A percentile compares a stretch with the other conserved stretches of the same genome.
Conservation (phyloP, 192 early-diverging fungal species). For the Globomyces pollinis-pini region DNA sequence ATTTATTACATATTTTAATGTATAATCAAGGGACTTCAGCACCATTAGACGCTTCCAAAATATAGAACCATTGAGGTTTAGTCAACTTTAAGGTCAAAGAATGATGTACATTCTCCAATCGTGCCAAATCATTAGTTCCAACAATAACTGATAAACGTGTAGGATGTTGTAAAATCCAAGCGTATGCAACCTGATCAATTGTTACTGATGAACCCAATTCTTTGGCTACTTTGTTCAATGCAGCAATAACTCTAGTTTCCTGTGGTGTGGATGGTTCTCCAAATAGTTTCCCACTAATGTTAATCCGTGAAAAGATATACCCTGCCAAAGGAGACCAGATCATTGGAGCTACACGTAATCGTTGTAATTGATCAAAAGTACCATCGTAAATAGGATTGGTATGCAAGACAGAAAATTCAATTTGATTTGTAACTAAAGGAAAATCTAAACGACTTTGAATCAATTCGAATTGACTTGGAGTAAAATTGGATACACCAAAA, state of each 20-base stretch:
- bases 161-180: slow-evolving; percentile 33
- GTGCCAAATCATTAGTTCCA: slow-evolving; percentile 29
- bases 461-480: slow-evolving; percentile 22
- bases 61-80: slow-evolving; percentile 20
- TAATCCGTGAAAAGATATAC: no score
- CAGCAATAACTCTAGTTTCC: slow-evolving; percentile 15
- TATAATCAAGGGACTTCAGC: not conserved
- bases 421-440: slow-evolving; percentile 35
- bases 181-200: slow-evolving; percentile 36
- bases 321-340: slow-evolving; percentile 33
- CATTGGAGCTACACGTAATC: slow-evolving; percentile 26
- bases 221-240: slow-evolving; percentile 17
- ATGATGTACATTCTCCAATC: slow-evolving; percentile 12
- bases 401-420: slow-evolving; percentile 25
- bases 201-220: slow-evolving; percentile 21
- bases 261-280: slow-evolving; percentile 7
- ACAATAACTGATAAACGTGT: slow-evolving; percentile 21
- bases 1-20: not conserved
- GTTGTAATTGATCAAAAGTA: slow-evolving; percentile 26
- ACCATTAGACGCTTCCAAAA: slow-evolving; percentile 15
- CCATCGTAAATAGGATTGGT: slow-evolving; percentile 25
- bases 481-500: slow-evolving; percentile 26
- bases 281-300: slow-evolving; percentile 26
- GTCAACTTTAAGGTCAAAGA: not conserved
- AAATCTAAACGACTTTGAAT: slow-evolving; percentile 29